phyloP scores from a whole-genome alignment of 805 yeast genomes.

The Candida tibetensis region DNA sequence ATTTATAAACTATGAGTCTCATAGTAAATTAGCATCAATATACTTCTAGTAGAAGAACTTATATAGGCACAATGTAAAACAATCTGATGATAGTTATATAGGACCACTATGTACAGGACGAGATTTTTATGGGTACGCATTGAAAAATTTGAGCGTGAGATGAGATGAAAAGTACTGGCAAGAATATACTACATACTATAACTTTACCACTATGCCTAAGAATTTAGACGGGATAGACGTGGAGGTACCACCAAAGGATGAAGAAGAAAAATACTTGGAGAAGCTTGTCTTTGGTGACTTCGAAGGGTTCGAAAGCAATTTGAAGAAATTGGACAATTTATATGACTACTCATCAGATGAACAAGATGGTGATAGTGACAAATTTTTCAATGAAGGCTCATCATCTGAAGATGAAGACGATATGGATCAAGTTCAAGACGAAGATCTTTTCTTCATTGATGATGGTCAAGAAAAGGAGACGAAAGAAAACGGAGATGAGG shows the following conservation, averaged over 20 bases:
- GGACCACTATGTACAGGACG: background rate
- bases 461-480: slow-evolving; percentile 41
- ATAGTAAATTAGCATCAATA: background rate
- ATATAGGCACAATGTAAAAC: background rate
- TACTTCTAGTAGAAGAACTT: background rate
- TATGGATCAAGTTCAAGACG: slow-evolving; percentile 32
- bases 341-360: slow-evolving; percentile 46
- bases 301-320: slow-evolving; percentile 65
- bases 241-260: slow-evolving; percentile 67
- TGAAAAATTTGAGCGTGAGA: slow-evolving; percentile 5
- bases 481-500: slow-evolving; percentile 17
- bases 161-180: slow-evolving; percentile 5
- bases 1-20: background rate
- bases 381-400: slow-evolving; percentile 8
- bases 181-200: too few relatives aligned
- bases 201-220: slow-evolving; percentile 10
- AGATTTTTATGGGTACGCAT: background rate
- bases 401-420: slow-evolving; percentile 25
- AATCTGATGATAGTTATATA: too few relatives aligned
- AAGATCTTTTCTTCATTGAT: slow-evolving; percentile 42
- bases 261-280: slow-evolving; percentile 77
- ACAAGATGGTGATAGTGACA: slow-evolving; percentile 22
- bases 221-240: slow-evolving; percentile 19
- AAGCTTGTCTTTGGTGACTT: slow-evolving; percentile 87
- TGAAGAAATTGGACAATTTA: slow-evolving; percentile 59